A percentile compares a stretch with the other conserved stretches of the same genome.
phyloP scores from a whole-genome alignment of 805 yeast species.

The Tetrapisispora nanseiensis region DNA sequence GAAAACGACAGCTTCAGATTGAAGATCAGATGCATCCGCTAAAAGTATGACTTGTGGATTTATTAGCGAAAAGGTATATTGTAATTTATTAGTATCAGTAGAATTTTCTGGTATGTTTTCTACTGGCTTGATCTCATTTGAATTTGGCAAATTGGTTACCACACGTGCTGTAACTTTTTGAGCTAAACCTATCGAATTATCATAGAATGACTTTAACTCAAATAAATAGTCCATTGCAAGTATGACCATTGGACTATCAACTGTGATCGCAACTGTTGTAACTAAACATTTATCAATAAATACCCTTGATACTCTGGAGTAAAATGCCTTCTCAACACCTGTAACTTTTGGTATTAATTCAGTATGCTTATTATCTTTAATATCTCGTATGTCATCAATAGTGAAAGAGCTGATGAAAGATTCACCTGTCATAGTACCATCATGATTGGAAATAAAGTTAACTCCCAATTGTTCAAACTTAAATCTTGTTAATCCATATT shows the following conservation, averaged over 20 bases:
- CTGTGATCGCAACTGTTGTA: constrained; percentile 45
- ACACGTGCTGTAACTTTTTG: constrained; percentile 5
- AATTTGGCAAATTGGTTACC: background rate
- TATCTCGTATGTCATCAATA: constrained; percentile 61
- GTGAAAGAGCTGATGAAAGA: constrained; percentile 62
- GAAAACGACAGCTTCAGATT: constrained; percentile 84
- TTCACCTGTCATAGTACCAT: constrained; percentile 49
- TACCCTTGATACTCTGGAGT: constrained; percentile 41
- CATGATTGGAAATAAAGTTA: constrained; percentile 40
- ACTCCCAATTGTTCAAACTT: constrained; percentile 52
- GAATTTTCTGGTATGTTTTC: background rate
- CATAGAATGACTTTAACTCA: constrained; percentile 58
- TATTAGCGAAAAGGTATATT: constrained; percentile 56
- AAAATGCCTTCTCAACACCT: constrained; percentile 60
- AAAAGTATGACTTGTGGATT: constrained; percentile 70
- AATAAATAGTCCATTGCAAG: constrained; percentile 80
- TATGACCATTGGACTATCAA: constrained; percentile 73
- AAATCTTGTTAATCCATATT: constrained; percentile 43
- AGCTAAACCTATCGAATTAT: constrained; percentile 14
- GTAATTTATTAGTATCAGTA: constrained; percentile 22
- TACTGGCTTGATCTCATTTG: background rate
- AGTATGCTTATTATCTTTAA: constrained; percentile 58
- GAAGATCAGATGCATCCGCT: constrained; percentile 60
- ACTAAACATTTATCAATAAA: constrained; percentile 33
- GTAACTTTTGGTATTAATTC: constrained; percentile 68